A percentile compares a stretch with the other conserved stretches of the same genome.
Evolutionary conservation across 192 early-diverging fungal species (phyloP).

Genomic region (Podila horticola): DNA sequence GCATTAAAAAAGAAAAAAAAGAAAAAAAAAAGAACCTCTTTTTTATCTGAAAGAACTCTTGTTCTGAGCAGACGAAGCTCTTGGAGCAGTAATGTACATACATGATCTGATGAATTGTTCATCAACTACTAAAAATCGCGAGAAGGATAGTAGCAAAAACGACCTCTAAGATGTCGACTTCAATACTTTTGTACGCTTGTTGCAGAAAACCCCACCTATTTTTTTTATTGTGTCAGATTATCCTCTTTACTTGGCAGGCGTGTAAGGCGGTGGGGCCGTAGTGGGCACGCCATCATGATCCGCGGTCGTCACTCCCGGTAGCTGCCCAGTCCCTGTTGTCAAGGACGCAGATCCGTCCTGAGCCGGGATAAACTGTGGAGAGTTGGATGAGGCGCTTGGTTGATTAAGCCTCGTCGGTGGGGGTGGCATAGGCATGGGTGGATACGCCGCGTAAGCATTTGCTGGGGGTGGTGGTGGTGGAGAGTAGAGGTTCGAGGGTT

Average conservation of each 20-base stretch:
- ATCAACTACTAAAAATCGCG: too few species aligned
- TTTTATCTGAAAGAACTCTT: too few species aligned
- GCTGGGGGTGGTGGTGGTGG: not conserved
- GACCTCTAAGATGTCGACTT: too few species aligned
- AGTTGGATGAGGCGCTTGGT: not conserved
- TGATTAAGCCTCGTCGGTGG: not conserved
- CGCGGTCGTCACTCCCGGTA: too few species aligned
- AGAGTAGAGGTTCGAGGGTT: not conserved
- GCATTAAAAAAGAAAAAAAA: too few species aligned
- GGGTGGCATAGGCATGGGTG: conserved; percentile 10
- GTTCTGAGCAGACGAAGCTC: too few species aligned
- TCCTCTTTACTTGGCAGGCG: conserved; percentile 7
- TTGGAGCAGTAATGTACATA: too few species aligned
- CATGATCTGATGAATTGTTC: too few species aligned
- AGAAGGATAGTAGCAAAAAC: too few species aligned
- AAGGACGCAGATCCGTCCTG: conserved; percentile 7
- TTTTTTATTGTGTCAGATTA: not conserved
- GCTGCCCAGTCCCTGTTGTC: not conserved
- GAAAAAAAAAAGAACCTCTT: too few species aligned
- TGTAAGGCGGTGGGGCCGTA: conserved; percentile 15
- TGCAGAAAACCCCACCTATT: not conserved
- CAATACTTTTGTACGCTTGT: too few species aligned
- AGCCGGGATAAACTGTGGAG: not conserved
- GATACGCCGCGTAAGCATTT: not conserved
- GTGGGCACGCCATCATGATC: not conserved